phyloP scores from a whole-genome alignment of 495 filamentous ascomycete species.

The Podospora pseudocomata region DNA sequence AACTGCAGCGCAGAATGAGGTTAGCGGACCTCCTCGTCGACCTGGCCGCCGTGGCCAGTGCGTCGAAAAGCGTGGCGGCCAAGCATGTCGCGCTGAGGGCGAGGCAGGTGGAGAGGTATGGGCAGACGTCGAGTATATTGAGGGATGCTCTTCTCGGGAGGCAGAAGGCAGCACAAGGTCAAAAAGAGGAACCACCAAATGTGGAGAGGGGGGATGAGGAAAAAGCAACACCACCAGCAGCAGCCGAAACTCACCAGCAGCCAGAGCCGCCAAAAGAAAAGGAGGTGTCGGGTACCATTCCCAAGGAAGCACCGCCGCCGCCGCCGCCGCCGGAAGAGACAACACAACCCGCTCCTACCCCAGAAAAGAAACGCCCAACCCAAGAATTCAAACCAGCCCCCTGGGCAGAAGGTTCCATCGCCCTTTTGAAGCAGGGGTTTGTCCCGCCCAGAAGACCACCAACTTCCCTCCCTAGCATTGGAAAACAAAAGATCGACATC shows the following conservation, averaged over 20 bases:
- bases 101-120: constrained; percentile 75
- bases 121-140: constrained; percentile 69
- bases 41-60: constrained; percentile 71
- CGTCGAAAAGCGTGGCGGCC: constrained; percentile 68
- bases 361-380: neutral
- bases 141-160: constrained; percentile 46
- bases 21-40: constrained; percentile 63
- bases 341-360: neutral
- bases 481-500: constrained; percentile 6
- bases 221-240: neutral
- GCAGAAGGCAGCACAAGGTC: neutral
- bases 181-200: neutral
- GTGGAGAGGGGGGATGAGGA: no score
- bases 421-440: constrained; percentile 11
- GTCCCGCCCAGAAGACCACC: constrained; percentile 11
- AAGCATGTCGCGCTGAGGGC: constrained; percentile 77
- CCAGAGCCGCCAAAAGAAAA: neutral
- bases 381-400: constrained; percentile 13
- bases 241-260: constrained; percentile 4
- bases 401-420: constrained; percentile 17
- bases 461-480: neutral
- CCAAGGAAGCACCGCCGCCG: neutral
- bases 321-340: neutral
- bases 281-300: no score
- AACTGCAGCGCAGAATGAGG: constrained; percentile 32